These are phyloP conservation scores for Diplodia seriata DNA, from an alignment of 2,329 filamentous ascomycete species.

Conservation along the genomic window DNA sequence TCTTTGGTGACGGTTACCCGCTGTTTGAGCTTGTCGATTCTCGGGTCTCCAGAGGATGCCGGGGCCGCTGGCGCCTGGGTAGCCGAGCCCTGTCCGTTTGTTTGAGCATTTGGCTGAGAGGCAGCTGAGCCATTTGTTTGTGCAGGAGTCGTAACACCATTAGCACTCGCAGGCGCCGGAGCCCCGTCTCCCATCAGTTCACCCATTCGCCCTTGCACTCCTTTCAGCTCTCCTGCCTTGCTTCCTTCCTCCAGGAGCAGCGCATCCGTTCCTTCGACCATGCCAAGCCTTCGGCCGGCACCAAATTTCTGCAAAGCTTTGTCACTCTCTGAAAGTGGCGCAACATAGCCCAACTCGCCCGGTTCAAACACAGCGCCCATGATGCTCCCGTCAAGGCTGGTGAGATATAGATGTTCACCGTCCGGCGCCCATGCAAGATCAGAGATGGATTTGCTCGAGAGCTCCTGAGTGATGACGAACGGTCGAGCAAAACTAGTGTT, in stretches of 20 bases:
- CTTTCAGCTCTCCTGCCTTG: slow-evolving; percentile 87
- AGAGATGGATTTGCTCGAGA: slow-evolving; percentile 89
- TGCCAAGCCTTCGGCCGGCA: slow-evolving; percentile 84
- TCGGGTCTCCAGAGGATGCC: slow-evolving; percentile 56
- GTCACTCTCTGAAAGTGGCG: slow-evolving; percentile 85
- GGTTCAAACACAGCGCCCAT: slow-evolving; percentile 81
- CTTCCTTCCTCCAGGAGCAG: slow-evolving; percentile 87
- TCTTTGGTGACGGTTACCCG: slow-evolving; percentile 95
- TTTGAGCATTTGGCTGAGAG: slow-evolving; percentile 36
- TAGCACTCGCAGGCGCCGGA: slow-evolving; percentile 57
- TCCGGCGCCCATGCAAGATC: slow-evolving; percentile 95
- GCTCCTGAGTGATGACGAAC: slow-evolving; percentile 86
- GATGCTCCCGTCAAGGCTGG: slow-evolving; percentile 88
- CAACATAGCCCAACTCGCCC: slow-evolving; percentile 89
- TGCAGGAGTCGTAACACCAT: slow-evolving; percentile 54
- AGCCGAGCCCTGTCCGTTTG: slow-evolving; percentile 57
- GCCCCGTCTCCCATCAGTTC: slow-evolving; percentile 88
- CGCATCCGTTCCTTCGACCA: slow-evolving; percentile 90
- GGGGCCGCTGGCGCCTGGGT: slow-evolving; percentile 45
- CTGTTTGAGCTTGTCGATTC: slow-evolving; percentile 78
- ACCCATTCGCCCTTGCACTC: slow-evolving; percentile 94
- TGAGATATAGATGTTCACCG: slow-evolving; percentile 83
- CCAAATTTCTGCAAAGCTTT: slow-evolving; percentile 93
- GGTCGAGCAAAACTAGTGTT: slow-evolving; percentile 94
- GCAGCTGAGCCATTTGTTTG: slow-evolving; percentile 54